Percentiles rank a stretch among this genome's conserved stretches.
Conservation (phyloP, 2,329 filamentous ascomycete species). For the Ceratocystis cacaofunesta region DNA sequence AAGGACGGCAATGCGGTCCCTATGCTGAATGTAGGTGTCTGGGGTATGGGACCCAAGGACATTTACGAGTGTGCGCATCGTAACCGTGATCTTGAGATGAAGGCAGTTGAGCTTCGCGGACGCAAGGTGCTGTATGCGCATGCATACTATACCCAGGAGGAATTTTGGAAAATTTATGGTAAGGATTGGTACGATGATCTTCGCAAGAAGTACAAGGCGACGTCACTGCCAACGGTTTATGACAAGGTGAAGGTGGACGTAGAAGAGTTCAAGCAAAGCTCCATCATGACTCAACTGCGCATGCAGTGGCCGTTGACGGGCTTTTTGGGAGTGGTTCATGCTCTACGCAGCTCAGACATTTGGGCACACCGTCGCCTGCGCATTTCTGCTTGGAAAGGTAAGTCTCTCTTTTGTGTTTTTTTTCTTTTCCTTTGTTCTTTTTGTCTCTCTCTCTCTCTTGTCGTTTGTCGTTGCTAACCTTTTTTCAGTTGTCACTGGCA, state of each 20-base stretch:
- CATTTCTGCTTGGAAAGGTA: conserved; percentile 14
- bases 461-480: background rate
- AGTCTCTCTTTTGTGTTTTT: background rate
- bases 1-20: conserved; percentile 6
- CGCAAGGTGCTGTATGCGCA: conserved; percentile 60
- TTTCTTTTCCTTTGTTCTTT: background rate
- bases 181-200: conserved; percentile 42
- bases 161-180: conserved; percentile 55
- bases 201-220: conserved; percentile 42
- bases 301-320: conserved; percentile 16
- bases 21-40: conserved; percentile 48
- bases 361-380: conserved; percentile 11
- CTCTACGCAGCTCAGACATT: conserved; percentile 10
- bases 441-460: background rate
- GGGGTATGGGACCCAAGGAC: conserved; percentile 35
- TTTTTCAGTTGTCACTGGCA: background rate
- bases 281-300: conserved; percentile 4
- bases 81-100: conserved; percentile 47
- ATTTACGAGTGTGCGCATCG: conserved; percentile 21
- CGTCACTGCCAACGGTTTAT: conserved; percentile 46
- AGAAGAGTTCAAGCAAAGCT: conserved; percentile 10
- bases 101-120: conserved; percentile 42
- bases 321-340: conserved; percentile 10
- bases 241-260: conserved; percentile 45
- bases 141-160: conserved; percentile 50